These are phyloP conservation scores for Fonsecaea erecta DNA, from an alignment of 2,329 filamentous ascomycete genomes.

Conservation along the genomic window DNA sequence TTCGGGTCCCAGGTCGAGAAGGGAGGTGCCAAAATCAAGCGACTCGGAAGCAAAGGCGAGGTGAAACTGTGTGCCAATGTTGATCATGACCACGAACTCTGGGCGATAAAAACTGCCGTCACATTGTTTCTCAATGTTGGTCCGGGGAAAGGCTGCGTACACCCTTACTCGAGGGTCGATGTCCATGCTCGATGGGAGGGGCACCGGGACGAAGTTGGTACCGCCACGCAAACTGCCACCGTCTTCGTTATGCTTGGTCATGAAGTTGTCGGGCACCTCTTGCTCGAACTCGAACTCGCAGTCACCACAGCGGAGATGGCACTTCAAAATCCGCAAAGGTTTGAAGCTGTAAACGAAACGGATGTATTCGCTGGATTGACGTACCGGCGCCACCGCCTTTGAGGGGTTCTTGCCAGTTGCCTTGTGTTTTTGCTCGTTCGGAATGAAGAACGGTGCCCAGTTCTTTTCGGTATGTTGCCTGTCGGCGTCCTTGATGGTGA, in stretches of 20 bases:
- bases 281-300: conserved; percentile 34
- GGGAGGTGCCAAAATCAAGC: conserved; percentile 34
- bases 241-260: conserved; percentile 27
- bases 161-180: conserved; percentile 26
- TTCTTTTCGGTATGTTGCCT: conserved; percentile 35
- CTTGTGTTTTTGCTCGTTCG: conserved; percentile 20
- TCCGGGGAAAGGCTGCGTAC: conserved; percentile 36
- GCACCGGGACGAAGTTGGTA: conserved; percentile 36
- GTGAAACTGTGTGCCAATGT: conserved; percentile 33
- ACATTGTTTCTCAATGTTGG: conserved; percentile 32
- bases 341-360: conserved; percentile 37
- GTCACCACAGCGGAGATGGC: conserved; percentile 30
- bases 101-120: conserved; percentile 33
- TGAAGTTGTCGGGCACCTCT: conserved; percentile 28
- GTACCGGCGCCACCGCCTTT: conserved; percentile 17
- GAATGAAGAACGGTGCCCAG: conserved; percentile 39
- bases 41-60: conserved; percentile 37
- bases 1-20: conserved; percentile 29
- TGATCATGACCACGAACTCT: conserved; percentile 36
- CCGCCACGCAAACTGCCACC: conserved; percentile 34
- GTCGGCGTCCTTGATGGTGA: conserved; percentile 34
- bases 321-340: conserved; percentile 31
- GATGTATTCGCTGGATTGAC: conserved; percentile 32
- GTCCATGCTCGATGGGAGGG: conserved; percentile 28
- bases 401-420: conserved; percentile 15